Evolutionary conservation across 352 stramenopile genomes (phyloP).

Genomic region (Pythium utonaiense): DNA sequence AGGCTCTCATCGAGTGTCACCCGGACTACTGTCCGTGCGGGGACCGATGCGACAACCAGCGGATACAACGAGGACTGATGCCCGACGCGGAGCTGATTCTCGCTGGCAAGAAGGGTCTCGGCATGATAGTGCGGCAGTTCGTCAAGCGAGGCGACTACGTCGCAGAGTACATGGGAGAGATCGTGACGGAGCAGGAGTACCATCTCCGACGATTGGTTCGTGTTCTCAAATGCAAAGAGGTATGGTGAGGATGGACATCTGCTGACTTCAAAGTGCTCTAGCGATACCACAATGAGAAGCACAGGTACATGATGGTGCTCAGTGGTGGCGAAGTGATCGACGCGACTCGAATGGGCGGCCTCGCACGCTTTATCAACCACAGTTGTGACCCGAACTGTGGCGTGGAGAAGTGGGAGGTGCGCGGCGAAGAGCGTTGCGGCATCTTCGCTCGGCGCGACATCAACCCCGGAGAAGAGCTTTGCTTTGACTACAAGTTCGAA

Average conservation of each 20-base stretch:
- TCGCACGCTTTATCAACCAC: slow-evolving; percentile 95
- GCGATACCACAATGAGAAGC: slow-evolving; percentile 83
- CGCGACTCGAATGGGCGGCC: slow-evolving; percentile 85
- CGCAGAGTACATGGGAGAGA: slow-evolving; percentile 82
- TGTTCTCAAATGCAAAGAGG: neutral
- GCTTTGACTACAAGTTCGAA: slow-evolving; percentile 95
- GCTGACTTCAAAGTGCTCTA: slow-evolving; percentile 7
- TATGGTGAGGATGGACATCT: neutral
- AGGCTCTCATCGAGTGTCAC: slow-evolving; percentile 72
- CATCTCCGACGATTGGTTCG: slow-evolving; percentile 68
- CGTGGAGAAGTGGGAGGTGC: slow-evolving; percentile 93
- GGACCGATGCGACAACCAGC: slow-evolving; percentile 68
- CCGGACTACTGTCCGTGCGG: slow-evolving; percentile 55
- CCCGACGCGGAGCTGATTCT: slow-evolving; percentile 44
- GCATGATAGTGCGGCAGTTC: slow-evolving; percentile 42
- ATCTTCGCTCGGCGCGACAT: slow-evolving; percentile 93
- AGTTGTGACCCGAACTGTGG: slow-evolving; percentile 93
- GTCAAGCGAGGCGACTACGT: slow-evolving; percentile 65
- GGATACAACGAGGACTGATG: slow-evolving; percentile 65
- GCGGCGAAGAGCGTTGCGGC: slow-evolving; percentile 92
- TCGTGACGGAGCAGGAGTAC: slow-evolving; percentile 83
- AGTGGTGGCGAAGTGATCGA: slow-evolving; percentile 87
- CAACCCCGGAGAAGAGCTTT: slow-evolving; percentile 88
- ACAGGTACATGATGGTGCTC: slow-evolving; percentile 83
- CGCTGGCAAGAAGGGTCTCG: slow-evolving; percentile 64